Percentiles rank a stretch among this genome's conserved stretches.
phyloP scores from a whole-genome alignment of 139 green algal species.

The Coccomyxa sp. region DNA sequence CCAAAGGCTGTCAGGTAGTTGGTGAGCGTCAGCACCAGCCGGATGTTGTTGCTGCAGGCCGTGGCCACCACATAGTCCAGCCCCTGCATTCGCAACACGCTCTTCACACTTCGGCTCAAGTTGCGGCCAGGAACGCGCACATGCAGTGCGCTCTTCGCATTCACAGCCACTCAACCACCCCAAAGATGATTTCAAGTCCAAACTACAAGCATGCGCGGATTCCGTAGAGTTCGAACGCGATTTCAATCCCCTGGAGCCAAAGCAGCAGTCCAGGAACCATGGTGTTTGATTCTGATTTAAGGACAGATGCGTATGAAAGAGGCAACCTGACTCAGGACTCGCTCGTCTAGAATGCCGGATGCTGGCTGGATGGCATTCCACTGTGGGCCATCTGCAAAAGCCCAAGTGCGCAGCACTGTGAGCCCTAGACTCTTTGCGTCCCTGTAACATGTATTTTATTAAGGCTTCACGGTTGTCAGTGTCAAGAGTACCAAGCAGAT shows the following conservation, averaged over 20 bases:
- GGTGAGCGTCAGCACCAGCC: conserved; percentile 59
- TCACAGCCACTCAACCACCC: background rate
- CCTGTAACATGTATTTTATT: conserved; percentile 31
- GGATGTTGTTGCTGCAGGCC: conserved; percentile 27
- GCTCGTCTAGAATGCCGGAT: conserved; percentile 39
- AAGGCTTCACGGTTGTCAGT: too few relatives aligned
- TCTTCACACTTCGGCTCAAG: background rate
- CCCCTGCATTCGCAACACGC: conserved; percentile 13
- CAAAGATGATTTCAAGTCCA: background rate
- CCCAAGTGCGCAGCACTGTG: conserved; percentile 43
- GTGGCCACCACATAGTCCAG: conserved; percentile 64
- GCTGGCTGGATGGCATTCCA: conserved; percentile 65
- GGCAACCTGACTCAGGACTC: conserved; percentile 12
- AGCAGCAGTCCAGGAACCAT: background rate
- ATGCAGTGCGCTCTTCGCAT: background rate
- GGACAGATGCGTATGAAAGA: background rate
- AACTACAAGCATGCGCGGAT: too few relatives aligned
- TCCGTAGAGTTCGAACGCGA: background rate
- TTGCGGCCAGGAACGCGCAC: background rate
- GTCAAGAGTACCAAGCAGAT: too few relatives aligned
- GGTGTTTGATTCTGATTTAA: background rate
- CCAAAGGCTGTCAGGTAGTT: conserved; percentile 78
- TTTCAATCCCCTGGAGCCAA: background rate
- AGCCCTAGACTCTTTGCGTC: conserved; percentile 23
- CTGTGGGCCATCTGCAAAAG: conserved; percentile 53